Percentiles rank a stretch among this genome's conserved stretches.
These are phyloP conservation scores for Russula sp. DNA, from an alignment of 768 basidiomycete species.

Conservation along the genomic window DNA sequence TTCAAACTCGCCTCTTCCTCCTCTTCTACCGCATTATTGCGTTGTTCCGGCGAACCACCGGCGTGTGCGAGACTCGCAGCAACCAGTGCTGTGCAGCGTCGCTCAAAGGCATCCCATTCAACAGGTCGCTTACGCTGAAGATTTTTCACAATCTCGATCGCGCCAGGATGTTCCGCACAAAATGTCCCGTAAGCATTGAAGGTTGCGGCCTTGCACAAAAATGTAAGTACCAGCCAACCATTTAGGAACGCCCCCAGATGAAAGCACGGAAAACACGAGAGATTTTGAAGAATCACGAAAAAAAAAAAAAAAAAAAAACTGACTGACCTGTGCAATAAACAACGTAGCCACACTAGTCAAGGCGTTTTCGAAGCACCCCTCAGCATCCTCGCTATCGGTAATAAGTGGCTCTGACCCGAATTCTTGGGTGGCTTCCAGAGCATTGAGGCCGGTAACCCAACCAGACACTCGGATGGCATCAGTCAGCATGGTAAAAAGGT, in stretches of 20 bases:
- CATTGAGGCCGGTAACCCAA: conserved; percentile 30
- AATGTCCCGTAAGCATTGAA: conserved; percentile 82
- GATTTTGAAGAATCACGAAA: background rate
- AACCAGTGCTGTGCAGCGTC: conserved; percentile 59
- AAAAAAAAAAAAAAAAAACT: background rate
- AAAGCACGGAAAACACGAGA: background rate
- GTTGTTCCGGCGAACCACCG: background rate
- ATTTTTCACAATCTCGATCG: conserved; percentile 65
- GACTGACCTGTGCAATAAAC: conserved; percentile 17
- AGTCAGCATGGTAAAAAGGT: conserved; percentile 52
- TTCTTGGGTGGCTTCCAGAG: conserved; percentile 1
- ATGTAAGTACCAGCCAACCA: conserved; percentile 15
- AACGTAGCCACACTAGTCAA: conserved; percentile 10
- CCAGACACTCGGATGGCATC: conserved; percentile 47
- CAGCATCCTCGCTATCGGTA: conserved; percentile 6
- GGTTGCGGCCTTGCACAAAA: conserved; percentile 48
- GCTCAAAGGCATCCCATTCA: conserved; percentile 85
- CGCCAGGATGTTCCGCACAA: conserved; percentile 82
- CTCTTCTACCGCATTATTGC: background rate
- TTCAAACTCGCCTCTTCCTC: background rate
- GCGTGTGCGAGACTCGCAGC: conserved; percentile 26
- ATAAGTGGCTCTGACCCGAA: conserved; percentile 1
- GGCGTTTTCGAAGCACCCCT: conserved; percentile 14
- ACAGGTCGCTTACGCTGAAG: conserved; percentile 53
- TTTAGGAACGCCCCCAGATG: background rate